Percentiles rank a stretch among this genome's conserved stretches.
Evolutionary conservation across 768 basidiomycete genomes (phyloP).

Genomic region (Ramaria rubella): DNA sequence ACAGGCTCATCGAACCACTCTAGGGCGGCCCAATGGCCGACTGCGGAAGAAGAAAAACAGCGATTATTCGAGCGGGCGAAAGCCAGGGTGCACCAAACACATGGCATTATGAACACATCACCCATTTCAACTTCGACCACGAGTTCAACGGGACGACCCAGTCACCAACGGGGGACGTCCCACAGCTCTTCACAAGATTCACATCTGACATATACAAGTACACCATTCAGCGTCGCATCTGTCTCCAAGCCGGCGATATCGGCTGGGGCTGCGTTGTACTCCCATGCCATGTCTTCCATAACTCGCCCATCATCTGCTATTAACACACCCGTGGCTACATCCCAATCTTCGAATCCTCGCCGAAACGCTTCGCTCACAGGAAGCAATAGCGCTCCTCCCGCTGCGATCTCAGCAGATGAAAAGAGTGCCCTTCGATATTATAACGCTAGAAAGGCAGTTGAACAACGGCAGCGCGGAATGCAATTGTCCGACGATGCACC

Average conservation of each 20-base stretch:
- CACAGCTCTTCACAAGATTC: constrained; percentile 3
- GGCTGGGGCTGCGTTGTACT: constrained; percentile 38
- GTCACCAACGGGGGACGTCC: background rate
- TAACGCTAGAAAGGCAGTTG: constrained; percentile 66
- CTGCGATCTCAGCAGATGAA: constrained; percentile 46
- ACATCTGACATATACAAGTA: background rate
- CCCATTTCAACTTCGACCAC: background rate
- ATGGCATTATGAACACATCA: background rate
- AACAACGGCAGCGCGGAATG: constrained; percentile 42
- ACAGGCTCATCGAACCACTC: background rate
- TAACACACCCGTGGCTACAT: background rate
- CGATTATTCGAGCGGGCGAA: constrained; percentile 65
- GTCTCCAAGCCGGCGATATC: constrained; percentile 23
- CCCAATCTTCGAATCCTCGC: constrained; percentile 18
- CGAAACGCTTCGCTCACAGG: constrained; percentile 17
- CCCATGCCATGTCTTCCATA: constrained; percentile 39
- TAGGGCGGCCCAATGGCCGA: constrained; percentile 43
- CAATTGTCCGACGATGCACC: constrained; percentile 14
- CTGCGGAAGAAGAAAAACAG: constrained; percentile 73
- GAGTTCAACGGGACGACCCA: background rate
- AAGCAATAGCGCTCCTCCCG: constrained; percentile 18
- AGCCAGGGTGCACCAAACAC: constrained; percentile 42
- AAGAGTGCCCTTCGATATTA: constrained; percentile 68
- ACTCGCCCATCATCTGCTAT: constrained; percentile 13
- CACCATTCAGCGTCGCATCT: background rate